These are phyloP conservation scores for Apiotrichum mycotoxinovorans DNA, from an alignment of 1,284 basidiomycete genomes.

Conservation along the genomic window DNA sequence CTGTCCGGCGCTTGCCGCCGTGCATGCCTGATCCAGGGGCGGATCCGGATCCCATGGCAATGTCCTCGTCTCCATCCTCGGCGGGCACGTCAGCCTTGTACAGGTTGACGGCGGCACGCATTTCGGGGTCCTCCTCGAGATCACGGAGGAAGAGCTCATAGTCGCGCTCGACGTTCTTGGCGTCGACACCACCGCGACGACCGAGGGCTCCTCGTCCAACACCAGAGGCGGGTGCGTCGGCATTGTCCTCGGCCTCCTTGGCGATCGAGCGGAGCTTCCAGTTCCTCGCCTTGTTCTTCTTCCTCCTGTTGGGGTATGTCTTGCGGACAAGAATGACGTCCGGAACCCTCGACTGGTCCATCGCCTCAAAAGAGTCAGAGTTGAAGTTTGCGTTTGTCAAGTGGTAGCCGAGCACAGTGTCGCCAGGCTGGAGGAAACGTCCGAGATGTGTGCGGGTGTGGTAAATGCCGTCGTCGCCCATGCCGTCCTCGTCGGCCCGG, in stretches of 20 bases:
- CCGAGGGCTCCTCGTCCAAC: slow-evolving; percentile 80
- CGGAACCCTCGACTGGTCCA: slow-evolving; percentile 72
- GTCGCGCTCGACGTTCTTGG: slow-evolving; percentile 91
- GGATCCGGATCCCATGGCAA: slow-evolving; percentile 51
- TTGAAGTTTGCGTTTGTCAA: slow-evolving; percentile 90
- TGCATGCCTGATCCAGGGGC: slow-evolving; percentile 52
- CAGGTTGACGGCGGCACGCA: slow-evolving; percentile 82
- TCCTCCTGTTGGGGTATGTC: slow-evolving; percentile 88
- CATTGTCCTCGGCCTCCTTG: slow-evolving; percentile 79
- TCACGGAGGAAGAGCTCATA: slow-evolving; percentile 95
- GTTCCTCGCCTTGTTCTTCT: slow-evolving; percentile 77
- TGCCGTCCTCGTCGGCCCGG: slow-evolving; percentile 47
- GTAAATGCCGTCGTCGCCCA: slow-evolving; percentile 70
- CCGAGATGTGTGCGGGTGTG: slow-evolving; percentile 97
- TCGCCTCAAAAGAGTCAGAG: slow-evolving; percentile 74
- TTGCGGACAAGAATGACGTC: slow-evolving; percentile 94
- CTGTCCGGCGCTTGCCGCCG: slow-evolving; percentile 55
- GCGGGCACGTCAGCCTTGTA: slow-evolving; percentile 61
- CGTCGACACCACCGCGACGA: slow-evolving; percentile 81
- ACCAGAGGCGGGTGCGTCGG: slow-evolving; percentile 56
- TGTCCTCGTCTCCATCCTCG: slow-evolving; percentile 38
- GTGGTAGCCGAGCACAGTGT: slow-evolving; percentile 87
- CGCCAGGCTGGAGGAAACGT: slow-evolving; percentile 89
- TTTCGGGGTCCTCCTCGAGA: slow-evolving; percentile 92
- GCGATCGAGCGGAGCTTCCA: slow-evolving; percentile 94